Evolutionary conservation across 768 basidiomycete genomes (phyloP), one percentile per base, ranked within the genome.

Genomic region (Auricularia sp.): DNA sequence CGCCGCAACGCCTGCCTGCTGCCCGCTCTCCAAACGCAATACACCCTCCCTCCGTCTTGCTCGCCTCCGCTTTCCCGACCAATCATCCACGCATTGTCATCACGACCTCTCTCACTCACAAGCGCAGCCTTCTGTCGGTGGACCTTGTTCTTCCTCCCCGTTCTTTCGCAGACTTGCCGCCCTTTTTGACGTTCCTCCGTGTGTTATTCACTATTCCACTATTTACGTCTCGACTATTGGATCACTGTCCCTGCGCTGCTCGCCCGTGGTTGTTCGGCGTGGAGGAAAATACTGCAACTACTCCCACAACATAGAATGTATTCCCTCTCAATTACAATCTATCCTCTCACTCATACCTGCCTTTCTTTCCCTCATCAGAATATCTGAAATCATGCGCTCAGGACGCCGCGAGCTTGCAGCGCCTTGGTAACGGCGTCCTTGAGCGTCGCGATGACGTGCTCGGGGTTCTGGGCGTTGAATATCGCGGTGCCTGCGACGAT

Each of bases 401-500:
- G 18, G 67, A 65, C 2, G 76, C 69, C 63, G 67, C 76, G 83
- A 21, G 80, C 83, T 72, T 88, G 88, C 21, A 59, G 23, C 16
- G 87, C 91, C 23, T 81, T 75, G 67, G 86, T 81, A 39, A 96
- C 87, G 23, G 82, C 80, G 42, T 81, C 77, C 75, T 90, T 93
- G 44, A 98, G 76, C 7, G 79, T 72, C 53, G 81, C 70, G 62
- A 98, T 97, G 60, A 95, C 91, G 44, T 83, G 76, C 54, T 86
- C 86, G 0, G 97, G 90, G 70, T 87, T 80, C n/a, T 81, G 71
- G 2, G 93, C 87, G 51, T 83, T 84, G 71, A 98, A 98, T 66
- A 99, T 89, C 5, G 96, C 94, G 6, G 95, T 98, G 12, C 97
- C 97, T 12, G 97, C 95, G 35, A 99, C 97, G 62, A 98, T 93